Evolutionary conservation across 176 grass and related monocot genomes (phyloP), one percentile per base, ranked within the genome.

Genomic region (Triticum aestivum): DNA sequence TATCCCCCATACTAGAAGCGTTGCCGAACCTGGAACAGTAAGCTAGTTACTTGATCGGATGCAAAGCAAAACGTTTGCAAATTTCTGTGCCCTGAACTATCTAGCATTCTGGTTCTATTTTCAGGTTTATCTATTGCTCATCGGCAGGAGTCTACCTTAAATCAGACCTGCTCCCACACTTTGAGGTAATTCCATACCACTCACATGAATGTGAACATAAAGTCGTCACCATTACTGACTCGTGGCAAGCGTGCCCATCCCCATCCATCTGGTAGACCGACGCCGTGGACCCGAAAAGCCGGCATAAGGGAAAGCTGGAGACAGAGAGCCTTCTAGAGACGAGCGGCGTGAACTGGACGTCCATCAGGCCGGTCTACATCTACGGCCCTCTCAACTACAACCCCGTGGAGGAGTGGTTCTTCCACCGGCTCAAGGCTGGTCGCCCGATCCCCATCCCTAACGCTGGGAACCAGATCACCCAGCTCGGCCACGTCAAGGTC

Each of bases 401-500:
- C 88, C 96, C 96, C 17, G 96, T 98, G 1, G 96, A 98, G 83
- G 96, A 98, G 63, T 98, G 97, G 97, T 98, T 98, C 87, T 98
- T 98, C 87, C 97, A 98, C 87, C 88, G 96, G 8, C 87, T 98
- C 79, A 98, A 94, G 85, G 92, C 90, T 17, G 91, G 94, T 18
- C 88, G 93, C n/a, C 97, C 96, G 9, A 94, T 98, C 88, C 97
- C 94, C 7, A 85, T 98, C 81, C 97, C 97, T 6, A 80, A 85
- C 20, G 88, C 90, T 17, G 92, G 97, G 20, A 90, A 92, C 91
- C 97, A 99, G 82, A 92, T 94, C 80, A 99, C 97, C 84, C 97
- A 99, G 38, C 97, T 99, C 68, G 97, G 97, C 61, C 97, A 99
- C 9, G 97, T 99, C 85, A 99, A 99, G 90, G 96, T 92, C 62